Base-by-base conservation (phyloP, 2,329 filamentous ascomycete genomes). In the Neoarthrinium moseri region DNA sequence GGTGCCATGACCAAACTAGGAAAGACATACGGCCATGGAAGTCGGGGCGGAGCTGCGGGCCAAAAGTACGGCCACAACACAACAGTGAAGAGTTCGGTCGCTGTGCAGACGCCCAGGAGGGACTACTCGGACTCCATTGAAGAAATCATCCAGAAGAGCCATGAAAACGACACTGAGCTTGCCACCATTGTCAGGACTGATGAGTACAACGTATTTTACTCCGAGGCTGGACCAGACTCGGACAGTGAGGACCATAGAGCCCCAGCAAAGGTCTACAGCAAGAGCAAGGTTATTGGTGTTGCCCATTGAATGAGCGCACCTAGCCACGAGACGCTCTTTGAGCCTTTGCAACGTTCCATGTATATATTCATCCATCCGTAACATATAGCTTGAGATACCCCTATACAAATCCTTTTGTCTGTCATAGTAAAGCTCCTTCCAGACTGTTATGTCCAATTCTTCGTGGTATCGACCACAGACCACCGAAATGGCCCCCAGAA, bases 71-170 rank as follows among this genome's bases (percentile, higher is more conserved):
- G 32, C n/a, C 35, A 49, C 34, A 29, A 33, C 4, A 43, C 27
- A 6, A 41, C 26, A 8, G 39, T 36, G 18, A 29, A 17, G 20
- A 34, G 29, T 8, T 32, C 22, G 10, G 27, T 34, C 7, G 20
- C 23, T 4, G 10, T 15, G n/a, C 4, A 35, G 6, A n/a, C 20
- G n/a, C 22, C 26, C 12, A 49, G 39, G 20, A 29, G 38, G 23
- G 33, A 30, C 17, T 41, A 38, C 18, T 41, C 47, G 11, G 47
- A 49, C 15, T 49, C 47, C 10, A 29, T 39, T 11, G 39, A 46
- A 39, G 43, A 43, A 17, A 46, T 49, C 4, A 46, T 49, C 12
- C 33, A 45, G 15, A 38, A 37, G 23, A 24, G 17, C 10, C 26
- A 15, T 21, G n/a, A 26, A 15, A 20, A 37, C 15, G 43, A 45